Conservation (phyloP, 169 alveolate genomes). For the Neospora caninum region DNA sequence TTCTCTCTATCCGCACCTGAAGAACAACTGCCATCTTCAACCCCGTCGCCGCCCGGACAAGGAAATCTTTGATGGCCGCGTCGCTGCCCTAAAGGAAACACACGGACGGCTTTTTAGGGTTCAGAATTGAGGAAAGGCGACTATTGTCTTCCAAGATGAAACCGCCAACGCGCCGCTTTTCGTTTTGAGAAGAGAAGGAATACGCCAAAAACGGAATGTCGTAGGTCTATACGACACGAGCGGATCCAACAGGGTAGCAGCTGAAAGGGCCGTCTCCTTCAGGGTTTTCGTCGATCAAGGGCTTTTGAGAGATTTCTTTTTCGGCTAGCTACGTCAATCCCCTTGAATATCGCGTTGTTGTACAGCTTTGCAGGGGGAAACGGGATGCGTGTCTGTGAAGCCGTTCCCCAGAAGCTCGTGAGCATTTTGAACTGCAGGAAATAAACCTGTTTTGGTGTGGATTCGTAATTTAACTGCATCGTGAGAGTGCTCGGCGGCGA, state of each 20-base stretch:
- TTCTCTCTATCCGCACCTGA: background rate
- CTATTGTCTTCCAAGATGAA: background rate
- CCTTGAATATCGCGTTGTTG: too few relatives aligned
- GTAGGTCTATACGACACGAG: background rate
- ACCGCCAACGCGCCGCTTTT: background rate
- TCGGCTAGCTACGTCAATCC: too few relatives aligned
- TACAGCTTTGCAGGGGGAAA: too few relatives aligned
- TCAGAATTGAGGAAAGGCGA: background rate
- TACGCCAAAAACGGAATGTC: background rate
- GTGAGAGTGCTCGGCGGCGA: too few relatives aligned
- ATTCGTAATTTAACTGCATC: too few relatives aligned
- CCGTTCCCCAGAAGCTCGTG: too few relatives aligned
- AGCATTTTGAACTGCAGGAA: too few relatives aligned
- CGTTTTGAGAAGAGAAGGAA: background rate
- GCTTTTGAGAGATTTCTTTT: too few relatives aligned
- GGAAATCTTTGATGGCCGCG: conserved; percentile 36
- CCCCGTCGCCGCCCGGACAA: conserved; percentile 2
- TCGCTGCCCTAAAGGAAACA: conserved; percentile 26
- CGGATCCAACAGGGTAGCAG: background rate
- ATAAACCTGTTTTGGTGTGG: too few relatives aligned
- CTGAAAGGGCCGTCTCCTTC: too few relatives aligned
- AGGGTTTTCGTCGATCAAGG: too few relatives aligned
- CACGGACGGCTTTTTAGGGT: background rate
- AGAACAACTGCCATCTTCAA: conserved; percentile 1
- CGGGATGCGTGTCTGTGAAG: too few relatives aligned